Evolutionary conservation across 441 rosid species (phyloP).

Genomic region (Eutrema salsugineum): DNA sequence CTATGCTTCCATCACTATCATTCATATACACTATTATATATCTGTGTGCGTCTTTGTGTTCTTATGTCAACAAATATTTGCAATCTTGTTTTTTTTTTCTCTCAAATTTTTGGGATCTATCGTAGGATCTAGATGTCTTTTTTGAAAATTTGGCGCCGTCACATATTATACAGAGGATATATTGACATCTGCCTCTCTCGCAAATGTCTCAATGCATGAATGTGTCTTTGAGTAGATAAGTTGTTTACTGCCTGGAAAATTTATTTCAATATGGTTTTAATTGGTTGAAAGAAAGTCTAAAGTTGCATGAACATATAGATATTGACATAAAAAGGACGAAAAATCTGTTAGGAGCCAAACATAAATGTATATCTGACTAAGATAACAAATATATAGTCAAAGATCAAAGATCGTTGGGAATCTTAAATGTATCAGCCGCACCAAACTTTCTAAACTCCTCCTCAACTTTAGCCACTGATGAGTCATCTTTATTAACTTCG

Average conservation of each 20-base stretch:
- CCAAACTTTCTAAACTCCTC: slow-evolving; percentile 65
- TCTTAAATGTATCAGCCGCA: slow-evolving; percentile 68
- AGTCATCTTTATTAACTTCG: slow-evolving; percentile 32
- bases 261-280: too few relatives aligned
- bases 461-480: slow-evolving; percentile 19
- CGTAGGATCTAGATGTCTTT: too few relatives aligned
- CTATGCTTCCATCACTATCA: neutral
- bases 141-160: neutral
- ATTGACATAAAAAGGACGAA: neutral
- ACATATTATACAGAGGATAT: neutral
- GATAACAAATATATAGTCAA: slow-evolving; percentile 30
- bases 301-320: slow-evolving; percentile 30
- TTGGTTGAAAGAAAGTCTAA: neutral
- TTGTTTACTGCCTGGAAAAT: too few relatives aligned
- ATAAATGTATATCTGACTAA: slow-evolving; percentile 32
- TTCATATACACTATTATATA: neutral
- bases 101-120: too few relatives aligned
- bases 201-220: too few relatives aligned
- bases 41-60: neutral
- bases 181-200: slow-evolving; percentile 10
- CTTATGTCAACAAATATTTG: too few relatives aligned
- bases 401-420: slow-evolving; percentile 52
- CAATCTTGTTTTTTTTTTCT: too few relatives aligned
- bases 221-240: too few relatives aligned
- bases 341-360: neutral